Evolutionary conservation across 371 early-diverging fungal genomes (phyloP).

Genomic region (Mortierella sp.): DNA sequence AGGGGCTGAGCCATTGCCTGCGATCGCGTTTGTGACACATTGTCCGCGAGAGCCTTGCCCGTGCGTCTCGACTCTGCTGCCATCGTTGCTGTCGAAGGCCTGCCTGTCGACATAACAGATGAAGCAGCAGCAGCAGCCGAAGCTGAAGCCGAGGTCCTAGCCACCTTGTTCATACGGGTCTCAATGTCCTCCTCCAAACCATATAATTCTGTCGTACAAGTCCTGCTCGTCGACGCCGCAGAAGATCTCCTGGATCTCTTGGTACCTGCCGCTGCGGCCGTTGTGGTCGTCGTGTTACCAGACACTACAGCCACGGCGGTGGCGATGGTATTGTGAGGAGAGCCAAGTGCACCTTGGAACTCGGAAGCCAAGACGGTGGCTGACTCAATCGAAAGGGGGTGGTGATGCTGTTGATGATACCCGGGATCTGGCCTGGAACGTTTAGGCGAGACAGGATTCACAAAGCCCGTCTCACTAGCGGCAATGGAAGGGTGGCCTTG

Average conservation of each 20-base stretch:
- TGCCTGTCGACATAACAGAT: not conserved
- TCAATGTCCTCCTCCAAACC: constrained; percentile 10
- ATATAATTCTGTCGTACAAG: constrained; percentile 9
- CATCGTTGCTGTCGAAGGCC: not conserved
- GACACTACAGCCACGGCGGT: not conserved
- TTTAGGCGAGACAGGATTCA: constrained; percentile 23
- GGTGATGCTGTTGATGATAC: constrained; percentile 5
- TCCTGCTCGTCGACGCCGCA: constrained; percentile 11
- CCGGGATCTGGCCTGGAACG: constrained; percentile 25
- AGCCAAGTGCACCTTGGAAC: not conserved
- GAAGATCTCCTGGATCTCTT: constrained; percentile 16
- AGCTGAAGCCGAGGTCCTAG: constrained; percentile 8
- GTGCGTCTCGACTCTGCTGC: not conserved
- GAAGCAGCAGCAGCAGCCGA: constrained; percentile 12
- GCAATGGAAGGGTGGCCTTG: not conserved
- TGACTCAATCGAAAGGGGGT: constrained; percentile 13
- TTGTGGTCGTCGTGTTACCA: not conserved
- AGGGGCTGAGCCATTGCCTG: too few relatives aligned
- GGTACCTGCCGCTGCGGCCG: not conserved
- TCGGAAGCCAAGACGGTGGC: constrained; percentile 8
- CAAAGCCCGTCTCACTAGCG: not conserved
- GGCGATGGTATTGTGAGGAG: constrained; percentile 12
- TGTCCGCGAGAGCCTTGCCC: not conserved
- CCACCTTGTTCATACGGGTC: constrained; percentile 9
- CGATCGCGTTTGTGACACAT: too few relatives aligned